Evolutionary conservation across 495 filamentous ascomycete species (phyloP), one percentile per base, ranked within the genome.

Genomic region (Penicillium mononematosum): DNA sequence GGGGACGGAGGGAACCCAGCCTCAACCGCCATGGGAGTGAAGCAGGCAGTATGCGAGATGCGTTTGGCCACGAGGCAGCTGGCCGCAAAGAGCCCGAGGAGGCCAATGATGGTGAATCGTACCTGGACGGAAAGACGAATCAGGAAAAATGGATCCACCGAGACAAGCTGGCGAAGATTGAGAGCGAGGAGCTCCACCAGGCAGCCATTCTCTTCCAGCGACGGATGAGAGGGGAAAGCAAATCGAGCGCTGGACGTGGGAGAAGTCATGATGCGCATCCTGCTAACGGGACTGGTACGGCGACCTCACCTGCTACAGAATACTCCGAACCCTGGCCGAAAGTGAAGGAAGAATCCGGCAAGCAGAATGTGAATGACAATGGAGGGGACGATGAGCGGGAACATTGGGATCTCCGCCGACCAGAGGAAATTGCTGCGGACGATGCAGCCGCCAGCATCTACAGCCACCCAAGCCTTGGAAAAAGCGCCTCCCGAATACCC

Each of bases 121-220:
- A 58, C n/a, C 34, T 55, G 22, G 52, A 66, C 34, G 61, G 60
- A 14, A 64, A 68, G 6, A 58, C 60, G 22, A 72, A 73, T 16
- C 65, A 75, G 29, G 82, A 80, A 61, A 81, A 83, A 44, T 98
- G 94, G 94, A 98, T 98, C 56, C 92, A 98, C 69, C 82, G 94
- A 22, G 94, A 98, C 72, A 98, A 98, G 73, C 74, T 98, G 45
- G 92, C 91, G 32, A 82, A 84, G 67, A 98, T 98, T 62, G 94
- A 98, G 76, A 96, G 81, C 65, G 82, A 91, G 70, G 94, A 98
- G 70, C 77, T 97, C 59, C 90, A 95, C 63, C 90, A 90, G 66
- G 91, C 91, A 4, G 92, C 91, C 8, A 85, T 93, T 56, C 74
- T 84, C 36, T 76, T 92, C 24, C 83, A 87, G 11, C 85, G 82